Evolutionary conservation across 345 rosid species (phyloP), one percentile per base, ranked within the genome.

Genomic region (Lenwebbia sp.): DNA sequence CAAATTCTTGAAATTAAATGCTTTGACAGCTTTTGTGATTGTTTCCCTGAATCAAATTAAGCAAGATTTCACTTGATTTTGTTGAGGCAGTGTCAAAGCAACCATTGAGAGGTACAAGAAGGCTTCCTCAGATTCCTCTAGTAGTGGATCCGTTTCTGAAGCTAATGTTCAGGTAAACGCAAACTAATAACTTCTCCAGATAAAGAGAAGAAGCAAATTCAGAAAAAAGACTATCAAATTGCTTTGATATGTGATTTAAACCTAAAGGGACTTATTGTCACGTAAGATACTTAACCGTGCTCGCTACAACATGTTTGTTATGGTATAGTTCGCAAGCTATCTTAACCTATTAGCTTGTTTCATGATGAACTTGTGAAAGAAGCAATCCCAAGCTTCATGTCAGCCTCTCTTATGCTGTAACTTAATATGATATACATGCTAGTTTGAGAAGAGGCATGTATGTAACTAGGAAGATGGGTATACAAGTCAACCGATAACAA

Each of bases 101-200:
- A 96, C 99, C 78, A 97, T 97, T 84, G 99, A 97, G 82, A 94
- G 94, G 95, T 97, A 97, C 91, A 97, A 96, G 91, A 97, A 95
- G 89, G 92, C 98, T 17, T 87, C 84, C 30, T 75, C 97, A 41
- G 98, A 96, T 91, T 88, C 95, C 58, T 87, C 97, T 52, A 91
- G 89, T 85, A 90, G 92, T 62, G 97, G 95, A 21, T 93, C 99
- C 47, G 95, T 93, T 84, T 88, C 97, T 85, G 98, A 96, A 89
- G 91, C 88, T 81, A 94, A 97, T 95, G 97, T 97, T 85, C 99
- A 96, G 94, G 99, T 96, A 92, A 33, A 33, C 47, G 9, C 78
- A 70, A 70, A 65, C 76, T 28, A 7, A 28, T 62, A 65, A 65
- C 1, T 37, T 19, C 47, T 70, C 47, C 78, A 19, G 26, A 70